Conservation (phyloP, 192 early-diverging fungal species). For the Chytriomyces confervae region DNA sequence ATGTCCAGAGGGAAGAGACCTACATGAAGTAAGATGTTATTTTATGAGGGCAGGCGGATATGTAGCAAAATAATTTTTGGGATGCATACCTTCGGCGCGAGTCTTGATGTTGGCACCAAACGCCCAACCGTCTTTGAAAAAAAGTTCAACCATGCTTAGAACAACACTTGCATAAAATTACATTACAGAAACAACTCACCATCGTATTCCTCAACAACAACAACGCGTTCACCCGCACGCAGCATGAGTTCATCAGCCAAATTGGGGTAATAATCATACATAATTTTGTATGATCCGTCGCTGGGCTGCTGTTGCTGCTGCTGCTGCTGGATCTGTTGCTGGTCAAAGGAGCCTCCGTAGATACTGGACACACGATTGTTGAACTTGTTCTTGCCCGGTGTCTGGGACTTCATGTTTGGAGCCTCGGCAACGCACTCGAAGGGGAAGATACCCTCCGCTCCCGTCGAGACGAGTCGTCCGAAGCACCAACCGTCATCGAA, state of each 20-base stretch:
- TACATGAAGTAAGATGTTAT: too few species aligned
- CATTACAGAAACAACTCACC: constrained; percentile 6
- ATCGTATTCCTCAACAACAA: constrained; percentile 31
- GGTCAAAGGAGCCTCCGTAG: not conserved
- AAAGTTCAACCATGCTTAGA: not conserved
- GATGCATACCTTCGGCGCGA: not conserved
- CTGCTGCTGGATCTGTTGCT: not conserved
- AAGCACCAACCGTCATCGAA: constrained; percentile 31
- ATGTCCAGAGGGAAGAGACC: constrained; percentile 10
- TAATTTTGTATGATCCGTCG: constrained; percentile 8
- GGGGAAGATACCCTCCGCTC: constrained; percentile 8
- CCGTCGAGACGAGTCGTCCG: not conserved
- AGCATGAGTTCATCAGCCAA: constrained; percentile 18
- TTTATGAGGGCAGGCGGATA: too few species aligned
- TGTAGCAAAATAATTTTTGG: too few species aligned
- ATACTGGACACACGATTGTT: constrained; percentile 19
- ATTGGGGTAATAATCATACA: constrained; percentile 22
- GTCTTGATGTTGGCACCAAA: not conserved
- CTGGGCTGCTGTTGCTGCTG: not conserved
- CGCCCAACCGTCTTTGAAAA: not conserved
- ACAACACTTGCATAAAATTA: not conserved
- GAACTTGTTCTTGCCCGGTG: not conserved
- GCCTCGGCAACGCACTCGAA: not conserved
- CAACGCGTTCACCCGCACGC: not conserved
- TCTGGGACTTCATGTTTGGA: not conserved